Conservation (phyloP, 371 early-diverging fungal genomes). For the Mortierella sp. region DNA sequence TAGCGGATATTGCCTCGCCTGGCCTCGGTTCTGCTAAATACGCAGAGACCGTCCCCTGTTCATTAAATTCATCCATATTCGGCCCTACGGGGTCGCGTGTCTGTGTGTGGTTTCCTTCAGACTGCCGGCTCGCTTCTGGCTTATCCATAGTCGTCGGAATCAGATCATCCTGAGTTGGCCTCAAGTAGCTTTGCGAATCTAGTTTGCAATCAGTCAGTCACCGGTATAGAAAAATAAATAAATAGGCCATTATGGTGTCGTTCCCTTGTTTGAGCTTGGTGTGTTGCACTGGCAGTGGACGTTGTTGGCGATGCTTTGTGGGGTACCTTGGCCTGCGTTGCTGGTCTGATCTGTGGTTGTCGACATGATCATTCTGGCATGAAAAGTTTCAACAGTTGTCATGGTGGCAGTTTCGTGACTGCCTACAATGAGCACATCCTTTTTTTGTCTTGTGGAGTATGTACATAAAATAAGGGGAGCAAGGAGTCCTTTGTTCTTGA, state of each 20-base stretch:
- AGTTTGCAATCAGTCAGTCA: neutral
- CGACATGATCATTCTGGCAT: too few relatives aligned
- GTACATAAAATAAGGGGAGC: neutral
- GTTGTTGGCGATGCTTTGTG: too few relatives aligned
- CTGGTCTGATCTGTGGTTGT: too few relatives aligned
- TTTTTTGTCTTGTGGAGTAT: too few relatives aligned
- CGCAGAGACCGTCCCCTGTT: neutral
- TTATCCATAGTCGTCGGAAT: neutral
- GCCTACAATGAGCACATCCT: too few relatives aligned
- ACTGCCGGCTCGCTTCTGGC: neutral
- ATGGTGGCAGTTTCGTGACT: too few relatives aligned
- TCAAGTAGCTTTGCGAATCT: neutral
- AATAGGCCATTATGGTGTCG: neutral
- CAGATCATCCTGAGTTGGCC: conserved; percentile 7
- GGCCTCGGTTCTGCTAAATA: neutral
- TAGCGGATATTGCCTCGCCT: too few relatives aligned
- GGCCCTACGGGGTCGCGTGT: neutral
- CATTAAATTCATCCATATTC: neutral
- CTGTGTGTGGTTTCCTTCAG: neutral
- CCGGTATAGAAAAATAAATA: neutral
- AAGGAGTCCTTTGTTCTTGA: conserved; percentile 8
- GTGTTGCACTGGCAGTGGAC: too few relatives aligned
- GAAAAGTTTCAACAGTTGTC: too few relatives aligned
- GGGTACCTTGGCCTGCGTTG: too few relatives aligned
- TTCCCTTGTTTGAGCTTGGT: too few relatives aligned